Evolutionary conservation across 148 eudicot genomes (phyloP).

Genomic region (Bassia scoparia): DNA sequence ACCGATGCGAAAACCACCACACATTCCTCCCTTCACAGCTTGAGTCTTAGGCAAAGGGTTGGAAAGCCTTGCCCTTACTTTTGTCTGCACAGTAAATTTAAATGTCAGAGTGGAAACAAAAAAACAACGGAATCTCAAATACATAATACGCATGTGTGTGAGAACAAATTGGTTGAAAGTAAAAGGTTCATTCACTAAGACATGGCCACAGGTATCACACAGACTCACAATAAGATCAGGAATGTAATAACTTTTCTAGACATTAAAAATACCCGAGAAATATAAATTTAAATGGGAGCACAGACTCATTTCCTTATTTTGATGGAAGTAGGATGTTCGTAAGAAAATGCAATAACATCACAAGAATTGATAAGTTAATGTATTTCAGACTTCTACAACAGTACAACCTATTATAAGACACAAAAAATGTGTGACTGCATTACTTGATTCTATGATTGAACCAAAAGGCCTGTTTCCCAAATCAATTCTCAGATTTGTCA

Average conservation of each 20-base stretch:
- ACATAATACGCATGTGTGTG: no score
- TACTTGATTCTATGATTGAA: no score
- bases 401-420: no score
- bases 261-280: background rate
- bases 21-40: constrained; percentile 86
- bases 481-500: no score
- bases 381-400: no score
- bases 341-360: no score
- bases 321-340: no score
- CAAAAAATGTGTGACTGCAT: no score
- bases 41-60: constrained; percentile 83
- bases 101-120: background rate
- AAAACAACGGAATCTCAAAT: background rate
- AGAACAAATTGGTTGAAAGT: background rate
- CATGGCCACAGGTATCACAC: background rate
- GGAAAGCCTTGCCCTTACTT: constrained; percentile 77
- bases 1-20: constrained; percentile 76
- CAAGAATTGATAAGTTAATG: no score
- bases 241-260: background rate
- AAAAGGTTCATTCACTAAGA: background rate
- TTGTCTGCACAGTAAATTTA: constrained; percentile 32
- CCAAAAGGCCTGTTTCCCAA: no score
- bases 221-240: background rate
- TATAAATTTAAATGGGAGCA: background rate
- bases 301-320: background rate